These are phyloP conservation scores for Cudoniella acicularis DNA, from an alignment of 495 filamentous ascomycete species.

Conservation along the genomic window DNA sequence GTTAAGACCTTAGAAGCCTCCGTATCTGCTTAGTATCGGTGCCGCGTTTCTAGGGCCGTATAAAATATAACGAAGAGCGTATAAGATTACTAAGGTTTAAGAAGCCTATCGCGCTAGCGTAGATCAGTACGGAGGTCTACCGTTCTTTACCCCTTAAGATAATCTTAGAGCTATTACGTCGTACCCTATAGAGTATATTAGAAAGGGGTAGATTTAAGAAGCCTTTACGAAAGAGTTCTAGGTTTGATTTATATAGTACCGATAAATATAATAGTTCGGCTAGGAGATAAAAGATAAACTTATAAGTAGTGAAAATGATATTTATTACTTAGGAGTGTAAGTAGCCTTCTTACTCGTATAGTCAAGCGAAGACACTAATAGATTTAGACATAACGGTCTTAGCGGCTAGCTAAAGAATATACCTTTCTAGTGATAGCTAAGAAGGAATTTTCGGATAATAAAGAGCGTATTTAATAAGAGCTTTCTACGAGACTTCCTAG, in stretches of 20 bases:
- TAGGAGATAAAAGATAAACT: not conserved
- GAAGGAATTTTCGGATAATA: not conserved
- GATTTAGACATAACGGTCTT: not conserved
- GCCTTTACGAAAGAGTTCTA: not conserved
- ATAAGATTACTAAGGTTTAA: not conserved
- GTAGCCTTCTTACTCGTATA: not conserved
- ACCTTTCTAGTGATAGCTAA: not conserved
- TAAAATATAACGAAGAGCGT: not conserved
- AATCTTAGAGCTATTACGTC: not conserved
- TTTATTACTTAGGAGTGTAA: not conserved
- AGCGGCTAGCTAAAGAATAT: not conserved
- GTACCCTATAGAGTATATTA: not conserved
- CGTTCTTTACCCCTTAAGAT: not conserved
- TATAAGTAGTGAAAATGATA: not conserved
- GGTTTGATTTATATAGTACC: not conserved
- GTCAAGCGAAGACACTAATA: not conserved
- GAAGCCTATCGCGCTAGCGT: not conserved
- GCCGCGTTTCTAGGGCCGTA: not conserved
- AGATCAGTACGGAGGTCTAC: not conserved
- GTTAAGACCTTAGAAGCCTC: not conserved
- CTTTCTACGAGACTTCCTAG: not conserved
- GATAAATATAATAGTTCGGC: not conserved
- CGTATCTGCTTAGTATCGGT: slow-evolving; percentile 39
- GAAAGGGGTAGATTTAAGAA: not conserved
- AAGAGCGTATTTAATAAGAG: not conserved